Evolutionary conservation across 345 rosid species (phyloP).

Genomic region (Linum trigynum): DNA sequence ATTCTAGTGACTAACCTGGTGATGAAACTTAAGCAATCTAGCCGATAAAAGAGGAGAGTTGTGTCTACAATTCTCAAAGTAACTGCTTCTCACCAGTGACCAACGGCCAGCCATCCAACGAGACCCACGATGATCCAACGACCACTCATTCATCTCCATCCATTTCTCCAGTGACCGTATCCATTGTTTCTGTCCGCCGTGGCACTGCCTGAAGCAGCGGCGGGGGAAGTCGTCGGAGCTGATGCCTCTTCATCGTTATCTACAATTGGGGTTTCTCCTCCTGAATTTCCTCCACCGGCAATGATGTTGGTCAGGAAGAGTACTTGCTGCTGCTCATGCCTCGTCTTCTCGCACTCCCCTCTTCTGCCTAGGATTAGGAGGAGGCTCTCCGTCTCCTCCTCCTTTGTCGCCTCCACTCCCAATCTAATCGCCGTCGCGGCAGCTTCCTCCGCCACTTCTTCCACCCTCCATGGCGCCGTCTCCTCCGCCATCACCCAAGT

Average conservation of each 20-base stretch:
- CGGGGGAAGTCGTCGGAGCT: background rate
- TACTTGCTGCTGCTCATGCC: background rate
- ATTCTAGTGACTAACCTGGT: too few relatives aligned
- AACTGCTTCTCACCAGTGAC: too few relatives aligned
- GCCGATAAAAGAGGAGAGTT: too few relatives aligned
- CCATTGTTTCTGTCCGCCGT: background rate
- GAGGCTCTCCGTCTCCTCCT: slow-evolving; percentile 19
- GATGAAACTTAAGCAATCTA: too few relatives aligned
- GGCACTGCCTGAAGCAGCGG: background rate
- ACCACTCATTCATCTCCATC: background rate
- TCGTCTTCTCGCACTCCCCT: background rate
- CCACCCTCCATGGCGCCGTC: slow-evolving; percentile 44
- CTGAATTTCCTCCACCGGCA: background rate
- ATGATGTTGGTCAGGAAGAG: background rate
- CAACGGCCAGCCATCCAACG: too few relatives aligned
- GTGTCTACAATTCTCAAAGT: too few relatives aligned
- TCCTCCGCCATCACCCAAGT: slow-evolving; percentile 60
- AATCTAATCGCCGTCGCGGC: slow-evolving; percentile 38
- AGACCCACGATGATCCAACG: too few relatives aligned
- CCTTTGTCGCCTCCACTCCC: slow-evolving; percentile 15
- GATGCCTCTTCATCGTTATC: too few relatives aligned
- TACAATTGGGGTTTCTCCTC: too few relatives aligned
- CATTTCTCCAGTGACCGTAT: background rate
- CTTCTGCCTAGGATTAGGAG: background rate
- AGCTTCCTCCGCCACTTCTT: slow-evolving; percentile 31